Percentiles rank a stretch among this genome's conserved stretches.
phyloP scores from a whole-genome alignment of 176 grass and related monocot genomes.

The Oryza glaberrima region DNA sequence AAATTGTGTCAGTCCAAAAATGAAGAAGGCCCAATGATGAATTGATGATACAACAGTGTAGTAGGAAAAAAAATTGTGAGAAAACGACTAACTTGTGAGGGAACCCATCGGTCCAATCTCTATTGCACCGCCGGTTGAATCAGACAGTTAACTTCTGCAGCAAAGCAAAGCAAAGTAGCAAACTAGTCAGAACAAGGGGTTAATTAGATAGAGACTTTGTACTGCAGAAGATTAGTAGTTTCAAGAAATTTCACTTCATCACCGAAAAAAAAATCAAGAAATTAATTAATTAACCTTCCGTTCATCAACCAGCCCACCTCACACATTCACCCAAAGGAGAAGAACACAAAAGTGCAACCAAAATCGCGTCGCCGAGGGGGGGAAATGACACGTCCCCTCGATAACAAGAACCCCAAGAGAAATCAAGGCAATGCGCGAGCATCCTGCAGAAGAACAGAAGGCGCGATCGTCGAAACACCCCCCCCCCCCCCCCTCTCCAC shows the following conservation, averaged over 20 bases:
- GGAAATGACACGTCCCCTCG: too few species aligned
- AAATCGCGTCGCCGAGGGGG: background rate
- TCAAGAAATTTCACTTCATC: background rate
- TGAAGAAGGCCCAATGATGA: background rate
- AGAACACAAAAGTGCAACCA: background rate
- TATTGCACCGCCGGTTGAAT: background rate
- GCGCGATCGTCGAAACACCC: background rate
- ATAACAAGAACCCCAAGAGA: background rate
- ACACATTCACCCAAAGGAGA: background rate
- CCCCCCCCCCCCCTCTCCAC: background rate
- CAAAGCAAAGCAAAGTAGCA: background rate
- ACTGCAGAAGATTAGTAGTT: background rate
- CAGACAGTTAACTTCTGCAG: background rate
- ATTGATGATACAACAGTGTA: background rate
- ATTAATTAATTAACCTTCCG: too few species aligned
- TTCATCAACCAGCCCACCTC: too few species aligned
- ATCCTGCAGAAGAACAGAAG: background rate
- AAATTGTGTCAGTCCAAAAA: background rate
- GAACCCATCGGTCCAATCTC: slow-evolving; percentile 43
- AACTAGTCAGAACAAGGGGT: background rate
- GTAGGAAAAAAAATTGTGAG: background rate
- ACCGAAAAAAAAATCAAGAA: background rate
- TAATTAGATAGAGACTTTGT: background rate
- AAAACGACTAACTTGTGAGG: slow-evolving; percentile 42
- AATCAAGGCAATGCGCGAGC: background rate